Base-by-base conservation (phyloP, 1,284 basidiomycete species). In the Trametes hirsuta region DNA sequence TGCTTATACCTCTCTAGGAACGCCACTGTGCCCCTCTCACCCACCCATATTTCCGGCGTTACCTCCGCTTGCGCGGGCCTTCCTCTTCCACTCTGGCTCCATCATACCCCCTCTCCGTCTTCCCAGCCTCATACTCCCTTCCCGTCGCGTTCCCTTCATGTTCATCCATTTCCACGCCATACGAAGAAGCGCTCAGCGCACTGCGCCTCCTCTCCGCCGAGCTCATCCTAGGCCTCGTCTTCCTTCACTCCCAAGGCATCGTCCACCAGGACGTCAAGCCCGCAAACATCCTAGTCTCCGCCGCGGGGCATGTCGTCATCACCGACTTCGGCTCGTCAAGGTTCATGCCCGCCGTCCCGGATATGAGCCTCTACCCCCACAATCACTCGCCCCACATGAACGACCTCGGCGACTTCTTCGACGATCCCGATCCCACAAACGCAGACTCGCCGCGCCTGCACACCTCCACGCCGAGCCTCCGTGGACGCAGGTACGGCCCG, bases 231-330 rank as follows among this genome's bases (percentile, higher is more conserved):
- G 65, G 64, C 6, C 46, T 66, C 6, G 47, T 53, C 3, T 65
- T 64, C 46, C 49, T 68, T 11, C 68, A 69, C 52, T 21, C 40
- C 6, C 68, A 84, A 65, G 77, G 80, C 42, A 81, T 86, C 63
- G 71, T 87, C n/a, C 86, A 88, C 69, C 82, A 86, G 45, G 86
- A 88, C 68, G 80, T 88, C 75, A 88, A 88, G 68, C 81, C 85
- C 3, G 84, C 85, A 47, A 88, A 88, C 67, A 72, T 88, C 51
- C 77, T 88, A n/a, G 82, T 88, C 61, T 77, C 78, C 66, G 80
- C 83, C 63, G 65, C 75, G 5, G 82, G 82, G 12, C 68, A 71
- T 21, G 75, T 80, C 47, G 79, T 81, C 71, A 83, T 88, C 58
- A 84, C 85, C 55, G 86, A 88, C 68, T 87, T 88, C 66, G 86